Evolutionary conservation across 441 rosid species (phyloP).

Genomic region (Arabidopsis hybrid): DNA sequence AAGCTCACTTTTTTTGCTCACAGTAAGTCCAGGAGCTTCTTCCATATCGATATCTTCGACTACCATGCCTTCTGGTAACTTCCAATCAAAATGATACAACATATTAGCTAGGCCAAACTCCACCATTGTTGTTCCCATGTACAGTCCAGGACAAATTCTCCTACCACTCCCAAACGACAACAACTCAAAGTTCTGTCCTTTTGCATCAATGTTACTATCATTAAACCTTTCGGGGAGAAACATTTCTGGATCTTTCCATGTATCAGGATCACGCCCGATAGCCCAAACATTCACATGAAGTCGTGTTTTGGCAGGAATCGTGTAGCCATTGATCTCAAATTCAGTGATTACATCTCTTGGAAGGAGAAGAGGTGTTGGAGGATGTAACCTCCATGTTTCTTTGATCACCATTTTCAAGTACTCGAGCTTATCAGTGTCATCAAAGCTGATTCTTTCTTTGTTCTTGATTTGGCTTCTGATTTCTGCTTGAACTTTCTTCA

Average conservation of each 20-base stretch:
- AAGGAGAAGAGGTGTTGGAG: conserved; percentile 54
- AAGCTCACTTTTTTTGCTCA: conserved; percentile 47
- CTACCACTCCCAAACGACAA: conserved; percentile 61
- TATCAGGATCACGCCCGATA: conserved; percentile 59
- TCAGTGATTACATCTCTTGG: conserved; percentile 54
- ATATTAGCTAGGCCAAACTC: conserved; percentile 58
- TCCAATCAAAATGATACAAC: conserved; percentile 56
- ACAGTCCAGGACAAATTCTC: conserved; percentile 55
- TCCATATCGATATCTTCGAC: conserved; percentile 48
- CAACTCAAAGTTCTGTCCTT: conserved; percentile 61
- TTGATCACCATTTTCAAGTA: conserved; percentile 61
- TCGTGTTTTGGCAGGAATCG: conserved; percentile 48
- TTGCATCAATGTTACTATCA: conserved; percentile 53
- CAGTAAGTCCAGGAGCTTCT: conserved; percentile 50
- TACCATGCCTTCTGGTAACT: conserved; percentile 47
- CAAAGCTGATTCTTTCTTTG: conserved; percentile 46
- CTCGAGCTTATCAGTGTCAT: conserved; percentile 42
- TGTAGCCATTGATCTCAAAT: conserved; percentile 50
- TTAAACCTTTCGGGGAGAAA: conserved; percentile 61
- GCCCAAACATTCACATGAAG: conserved; percentile 63
- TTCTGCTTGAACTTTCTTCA: conserved; percentile 58
- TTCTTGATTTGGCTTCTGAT: conserved; percentile 46
- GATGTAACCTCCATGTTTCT: conserved; percentile 64
- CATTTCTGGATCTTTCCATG: conserved; percentile 58
- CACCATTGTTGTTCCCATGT: conserved; percentile 48